Evolutionary conservation across 208 protist species (phyloP).

Genomic region (Borovskyia barvae): DNA sequence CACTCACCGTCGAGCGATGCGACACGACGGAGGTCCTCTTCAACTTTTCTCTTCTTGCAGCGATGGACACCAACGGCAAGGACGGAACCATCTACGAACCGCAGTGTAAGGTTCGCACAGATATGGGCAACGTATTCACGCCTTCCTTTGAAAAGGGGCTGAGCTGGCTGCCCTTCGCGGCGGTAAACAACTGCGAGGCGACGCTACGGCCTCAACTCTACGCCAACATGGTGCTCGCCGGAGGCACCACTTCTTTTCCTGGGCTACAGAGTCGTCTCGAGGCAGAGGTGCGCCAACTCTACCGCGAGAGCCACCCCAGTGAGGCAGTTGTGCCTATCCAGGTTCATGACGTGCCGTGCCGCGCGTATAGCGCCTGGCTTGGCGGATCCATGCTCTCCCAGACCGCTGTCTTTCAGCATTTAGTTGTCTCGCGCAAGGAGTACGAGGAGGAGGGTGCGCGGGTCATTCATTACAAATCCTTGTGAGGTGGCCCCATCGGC

Average conservation of each 20-base stretch:
- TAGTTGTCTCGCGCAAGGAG: constrained; percentile 77
- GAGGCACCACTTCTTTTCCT: constrained; percentile 87
- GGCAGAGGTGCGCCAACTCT: constrained; percentile 86
- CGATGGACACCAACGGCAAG: constrained; percentile 13
- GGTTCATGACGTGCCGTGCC: constrained; percentile 66
- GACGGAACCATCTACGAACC: constrained; percentile 55
- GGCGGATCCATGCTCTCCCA: constrained; percentile 82
- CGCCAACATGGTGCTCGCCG: constrained; percentile 92
- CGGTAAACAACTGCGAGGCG: constrained; percentile 91
- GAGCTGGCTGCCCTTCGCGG: constrained; percentile 87
- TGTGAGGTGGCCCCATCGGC: constrained; percentile 26
- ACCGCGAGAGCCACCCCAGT: constrained; percentile 78
- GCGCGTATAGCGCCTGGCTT: constrained; percentile 83
- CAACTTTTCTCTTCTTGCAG: constrained; percentile 76
- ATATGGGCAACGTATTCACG: constrained; percentile 78
- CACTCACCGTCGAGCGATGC: constrained; percentile 62
- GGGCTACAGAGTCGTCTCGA: constrained; percentile 83
- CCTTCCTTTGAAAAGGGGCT: constrained; percentile 88
- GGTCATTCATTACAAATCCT: constrained; percentile 87
- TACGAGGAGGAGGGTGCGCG: constrained; percentile 85
- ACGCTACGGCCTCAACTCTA: constrained; percentile 90
- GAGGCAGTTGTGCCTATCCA: constrained; percentile 79
- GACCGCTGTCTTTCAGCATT: constrained; percentile 84
- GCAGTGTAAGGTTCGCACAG: constrained; percentile 70
- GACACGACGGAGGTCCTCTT: constrained; percentile 82